Evolutionary conservation across 441 rosid species (phyloP).

Genomic region (Populus tomentosa): DNA sequence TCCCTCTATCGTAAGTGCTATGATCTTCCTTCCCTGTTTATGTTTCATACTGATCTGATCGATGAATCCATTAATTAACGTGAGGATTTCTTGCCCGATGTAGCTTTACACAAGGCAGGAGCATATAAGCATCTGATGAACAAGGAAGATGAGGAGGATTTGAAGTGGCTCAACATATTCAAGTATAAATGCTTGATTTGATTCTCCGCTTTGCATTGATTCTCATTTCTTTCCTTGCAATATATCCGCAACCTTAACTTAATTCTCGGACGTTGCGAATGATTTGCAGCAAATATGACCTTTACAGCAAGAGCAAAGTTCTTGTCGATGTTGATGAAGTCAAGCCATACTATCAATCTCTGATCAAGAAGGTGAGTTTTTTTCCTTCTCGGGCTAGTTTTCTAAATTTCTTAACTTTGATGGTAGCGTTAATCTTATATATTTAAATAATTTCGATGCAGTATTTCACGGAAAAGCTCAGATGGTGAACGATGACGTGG

Average conservation of each 20-base stretch:
- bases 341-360: conserved; percentile 78
- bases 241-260: too few relatives aligned
- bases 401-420: neutral
- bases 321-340: conserved; percentile 71
- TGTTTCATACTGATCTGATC: neutral
- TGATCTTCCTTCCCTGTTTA: neutral
- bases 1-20: conserved; percentile 67
- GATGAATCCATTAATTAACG: neutral
- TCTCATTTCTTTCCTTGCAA: too few relatives aligned
- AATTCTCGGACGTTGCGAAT: neutral
- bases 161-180: conserved; percentile 69
- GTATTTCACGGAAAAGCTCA: conserved; percentile 18
- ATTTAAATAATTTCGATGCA: neutral
- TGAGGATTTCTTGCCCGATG: conserved; percentile 1
- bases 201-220: neutral
- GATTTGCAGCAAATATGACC: conserved; percentile 75
- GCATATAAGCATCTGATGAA: conserved; percentile 70
- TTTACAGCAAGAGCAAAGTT: conserved; percentile 88
- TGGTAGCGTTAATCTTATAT: neutral
- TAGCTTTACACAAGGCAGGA: conserved; percentile 76
- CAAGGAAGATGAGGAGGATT: conserved; percentile 51
- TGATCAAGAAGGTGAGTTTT: conserved; percentile 54
- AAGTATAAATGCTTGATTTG: conserved; percentile 14
- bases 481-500: conserved; percentile 28
- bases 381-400: neutral